Evolutionary conservation across 371 early-diverging fungal species (phyloP).

Genomic region (Synchytrium microbalum): DNA sequence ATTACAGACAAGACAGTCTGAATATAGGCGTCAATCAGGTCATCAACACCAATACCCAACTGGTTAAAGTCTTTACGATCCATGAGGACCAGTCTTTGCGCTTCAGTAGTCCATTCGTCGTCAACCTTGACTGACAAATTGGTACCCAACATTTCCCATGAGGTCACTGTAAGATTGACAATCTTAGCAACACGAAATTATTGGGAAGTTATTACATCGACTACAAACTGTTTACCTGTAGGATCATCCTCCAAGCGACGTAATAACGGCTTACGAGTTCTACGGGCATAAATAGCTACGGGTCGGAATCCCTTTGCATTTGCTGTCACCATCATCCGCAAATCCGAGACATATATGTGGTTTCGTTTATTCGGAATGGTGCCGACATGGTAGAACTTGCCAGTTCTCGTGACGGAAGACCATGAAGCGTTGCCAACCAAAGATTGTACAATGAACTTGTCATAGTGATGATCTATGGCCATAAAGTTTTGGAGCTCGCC

Average conservation of each 20-base stretch:
- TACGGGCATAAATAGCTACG: conserved; percentile 78
- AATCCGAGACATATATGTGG: conserved; percentile 78
- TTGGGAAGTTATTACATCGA: neutral
- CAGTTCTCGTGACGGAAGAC: conserved; percentile 71
- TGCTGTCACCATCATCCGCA: conserved; percentile 86
- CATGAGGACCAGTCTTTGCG: conserved; percentile 77
- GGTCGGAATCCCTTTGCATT: conserved; percentile 74
- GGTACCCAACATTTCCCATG: conserved; percentile 94
- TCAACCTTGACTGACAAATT: conserved; percentile 75
- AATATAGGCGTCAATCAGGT: conserved; percentile 87
- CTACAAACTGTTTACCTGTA: conserved; percentile 18
- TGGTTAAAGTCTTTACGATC: conserved; percentile 91
- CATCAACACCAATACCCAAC: conserved; percentile 82
- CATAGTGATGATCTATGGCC: conserved; percentile 75
- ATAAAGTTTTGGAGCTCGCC: conserved; percentile 70
- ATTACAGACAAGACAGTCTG: conserved; percentile 83
- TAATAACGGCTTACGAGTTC: conserved; percentile 70
- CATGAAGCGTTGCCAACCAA: conserved; percentile 89
- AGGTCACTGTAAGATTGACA: conserved; percentile 38
- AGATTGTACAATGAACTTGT: conserved; percentile 91
- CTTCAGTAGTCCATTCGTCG: conserved; percentile 73
- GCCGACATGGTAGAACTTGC: conserved; percentile 85
- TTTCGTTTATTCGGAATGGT: conserved; percentile 86
- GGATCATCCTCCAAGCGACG: conserved; percentile 57
- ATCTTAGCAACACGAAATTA: neutral